Conservation (phyloP, 1,284 basidiomycete species). For the Pseudozyma hubeiensis region DNA sequence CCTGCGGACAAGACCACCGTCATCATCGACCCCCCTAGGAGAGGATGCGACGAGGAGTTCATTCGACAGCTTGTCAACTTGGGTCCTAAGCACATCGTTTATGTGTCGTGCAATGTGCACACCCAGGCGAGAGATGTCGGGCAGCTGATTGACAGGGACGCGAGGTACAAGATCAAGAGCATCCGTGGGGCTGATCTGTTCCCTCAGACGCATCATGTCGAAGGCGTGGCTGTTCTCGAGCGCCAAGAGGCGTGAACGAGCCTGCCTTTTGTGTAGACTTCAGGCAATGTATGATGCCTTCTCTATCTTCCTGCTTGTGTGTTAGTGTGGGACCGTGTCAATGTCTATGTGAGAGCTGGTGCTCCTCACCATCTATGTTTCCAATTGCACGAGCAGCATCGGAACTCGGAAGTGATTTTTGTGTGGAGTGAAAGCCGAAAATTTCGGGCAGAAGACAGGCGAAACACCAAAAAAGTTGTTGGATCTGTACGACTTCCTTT, state of each 20-base stretch:
- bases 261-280: not conserved
- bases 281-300: not conserved
- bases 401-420: conserved; percentile 10
- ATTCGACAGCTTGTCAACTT: conserved; percentile 64
- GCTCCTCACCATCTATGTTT: too few relatives aligned
- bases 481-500: not conserved
- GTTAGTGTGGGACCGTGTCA: not conserved
- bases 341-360: not conserved
- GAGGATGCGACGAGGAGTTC: conserved; percentile 63
- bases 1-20: conserved; percentile 76
- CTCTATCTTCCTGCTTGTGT: not conserved
- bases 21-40: conserved; percentile 63
- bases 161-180: conserved; percentile 60
- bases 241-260: conserved; percentile 12
- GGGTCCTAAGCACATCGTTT: conserved; percentile 62
- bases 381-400: not conserved
- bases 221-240: conserved; percentile 64
- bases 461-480: conserved; percentile 3
- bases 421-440: conserved; percentile 15
- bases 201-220: conserved; percentile 68
- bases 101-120: conserved; percentile 80
- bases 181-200: conserved; percentile 67
- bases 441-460: conserved; percentile 9
- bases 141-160: conserved; percentile 45
- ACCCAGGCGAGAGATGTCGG: conserved; percentile 71